phyloP scores from a whole-genome alignment of 306 rosid genomes.

The Dalbergia oliveri region DNA sequence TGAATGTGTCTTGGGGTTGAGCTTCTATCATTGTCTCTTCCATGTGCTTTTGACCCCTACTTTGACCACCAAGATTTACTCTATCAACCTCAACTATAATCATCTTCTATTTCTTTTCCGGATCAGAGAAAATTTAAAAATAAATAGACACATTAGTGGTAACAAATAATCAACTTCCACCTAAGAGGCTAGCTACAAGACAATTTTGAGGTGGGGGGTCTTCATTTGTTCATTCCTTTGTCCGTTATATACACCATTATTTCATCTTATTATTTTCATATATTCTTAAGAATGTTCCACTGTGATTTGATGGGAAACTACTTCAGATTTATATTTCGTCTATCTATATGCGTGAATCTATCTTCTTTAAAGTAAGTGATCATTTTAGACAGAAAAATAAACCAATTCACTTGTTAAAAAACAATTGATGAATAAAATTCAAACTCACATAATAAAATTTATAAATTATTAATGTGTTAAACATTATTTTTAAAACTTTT shows the following conservation, averaged over 20 bases:
- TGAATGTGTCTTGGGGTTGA: not conserved
- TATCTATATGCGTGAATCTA: not conserved
- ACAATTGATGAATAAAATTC: no score
- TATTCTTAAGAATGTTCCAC: not conserved
- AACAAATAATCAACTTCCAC: not conserved
- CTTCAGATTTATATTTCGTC: not conserved
- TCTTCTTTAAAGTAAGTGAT: not conserved
- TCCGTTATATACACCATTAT: not conserved
- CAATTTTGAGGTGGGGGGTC: not conserved
- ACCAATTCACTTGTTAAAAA: not conserved
- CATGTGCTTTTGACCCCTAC: not conserved
- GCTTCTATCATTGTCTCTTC: not conserved
- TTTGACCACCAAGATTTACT: conserved; percentile 28
- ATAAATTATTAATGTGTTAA: no score
- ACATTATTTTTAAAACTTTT: no score
- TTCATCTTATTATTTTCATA: not conserved
- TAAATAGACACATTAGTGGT: not conserved
- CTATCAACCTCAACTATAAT: not conserved
- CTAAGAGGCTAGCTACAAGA: not conserved
- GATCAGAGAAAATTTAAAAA: not conserved
- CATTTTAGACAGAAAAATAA: no score
- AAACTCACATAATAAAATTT: no score
- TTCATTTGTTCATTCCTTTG: conserved; percentile 6
- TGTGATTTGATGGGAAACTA: not conserved
- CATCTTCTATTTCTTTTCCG: not conserved